Percentiles rank a stretch among this genome's conserved stretches.
These are phyloP conservation scores for Nemania sp. DNA, from an alignment of 2,329 filamentous ascomycete species.

Conservation along the genomic window DNA sequence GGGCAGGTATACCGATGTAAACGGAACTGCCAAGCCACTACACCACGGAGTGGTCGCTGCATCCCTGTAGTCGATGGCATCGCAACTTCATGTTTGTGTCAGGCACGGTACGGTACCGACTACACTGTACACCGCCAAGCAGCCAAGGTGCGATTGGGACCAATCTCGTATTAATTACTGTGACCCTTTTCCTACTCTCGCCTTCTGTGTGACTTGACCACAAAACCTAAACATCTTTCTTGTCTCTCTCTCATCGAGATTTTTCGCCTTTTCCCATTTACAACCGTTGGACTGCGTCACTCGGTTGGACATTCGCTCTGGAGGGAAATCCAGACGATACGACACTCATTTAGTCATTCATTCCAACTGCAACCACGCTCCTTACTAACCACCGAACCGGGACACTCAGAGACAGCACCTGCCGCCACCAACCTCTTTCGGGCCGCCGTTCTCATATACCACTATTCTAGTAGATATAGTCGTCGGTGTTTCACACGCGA, in stretches of 20 bases:
- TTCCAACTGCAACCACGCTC: constrained; percentile 34
- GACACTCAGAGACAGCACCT: constrained; percentile 8
- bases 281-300: constrained; percentile 19
- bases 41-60: background rate
- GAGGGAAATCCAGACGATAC: constrained; percentile 24
- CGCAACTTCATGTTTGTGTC: no score
- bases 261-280: constrained; percentile 19
- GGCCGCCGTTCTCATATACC: constrained; percentile 15
- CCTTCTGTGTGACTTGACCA: constrained; percentile 15
- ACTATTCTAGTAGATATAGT: no score
- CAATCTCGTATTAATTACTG: constrained; percentile 27
- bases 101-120: background rate
- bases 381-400: constrained; percentile 20
- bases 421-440: constrained; percentile 20
- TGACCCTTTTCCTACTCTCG: constrained; percentile 24
- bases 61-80: no score
- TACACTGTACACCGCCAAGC: constrained; percentile 8
- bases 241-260: constrained; percentile 14
- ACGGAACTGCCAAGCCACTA: constrained; percentile 15
- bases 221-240: constrained; percentile 6
- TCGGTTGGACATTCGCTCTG: constrained; percentile 25
- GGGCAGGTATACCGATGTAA: constrained; percentile 11
- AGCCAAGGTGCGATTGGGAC: constrained; percentile 14
- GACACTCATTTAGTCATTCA: constrained; percentile 25
- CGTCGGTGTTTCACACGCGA: constrained; percentile 11